Percentiles rank a stretch among this genome's conserved stretches.
phyloP scores from a whole-genome alignment of 2,329 filamentous ascomycete genomes.

The Trichophyton equinum region DNA sequence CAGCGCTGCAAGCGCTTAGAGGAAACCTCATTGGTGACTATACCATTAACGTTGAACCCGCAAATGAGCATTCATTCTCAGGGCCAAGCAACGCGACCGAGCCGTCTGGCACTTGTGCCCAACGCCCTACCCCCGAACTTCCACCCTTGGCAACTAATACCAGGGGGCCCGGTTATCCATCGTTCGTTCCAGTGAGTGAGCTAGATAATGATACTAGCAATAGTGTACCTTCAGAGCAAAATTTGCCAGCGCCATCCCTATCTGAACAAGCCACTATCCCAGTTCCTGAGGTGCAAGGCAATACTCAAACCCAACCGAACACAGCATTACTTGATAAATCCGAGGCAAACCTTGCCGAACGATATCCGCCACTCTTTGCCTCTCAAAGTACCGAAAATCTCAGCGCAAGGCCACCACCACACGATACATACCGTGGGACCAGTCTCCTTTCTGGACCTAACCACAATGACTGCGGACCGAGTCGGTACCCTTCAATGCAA shows the following conservation, averaged over 20 bases:
- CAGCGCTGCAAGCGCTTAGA: slow-evolving; percentile 26
- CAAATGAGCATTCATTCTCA: neutral
- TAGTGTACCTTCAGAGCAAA: neutral
- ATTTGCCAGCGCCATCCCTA: neutral
- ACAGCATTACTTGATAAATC: slow-evolving; percentile 21
- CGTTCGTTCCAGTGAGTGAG: neutral
- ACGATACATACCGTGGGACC: neutral
- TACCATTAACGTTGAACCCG: neutral
- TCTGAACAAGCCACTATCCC: neutral
- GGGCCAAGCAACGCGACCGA: neutral
- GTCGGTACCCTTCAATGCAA: slow-evolving; percentile 12
- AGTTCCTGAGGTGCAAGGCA: neutral
- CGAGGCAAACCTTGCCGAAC: slow-evolving; percentile 22
- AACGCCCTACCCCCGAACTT: neutral
- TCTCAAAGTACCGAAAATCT: slow-evolving; percentile 5
- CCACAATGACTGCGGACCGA: neutral
- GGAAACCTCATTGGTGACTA: slow-evolving; percentile 14
- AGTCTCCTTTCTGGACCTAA: neutral
- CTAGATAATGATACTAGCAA: neutral
- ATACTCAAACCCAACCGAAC: neutral
- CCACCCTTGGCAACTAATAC: neutral
- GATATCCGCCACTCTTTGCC: slow-evolving; percentile 25
- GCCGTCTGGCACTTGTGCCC: neutral
- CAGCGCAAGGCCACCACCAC: neutral
- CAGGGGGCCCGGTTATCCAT: neutral